These are phyloP conservation scores for Strobilomyces dryophilus DNA, from an alignment of 768 basidiomycete species.

Conservation along the genomic window DNA sequence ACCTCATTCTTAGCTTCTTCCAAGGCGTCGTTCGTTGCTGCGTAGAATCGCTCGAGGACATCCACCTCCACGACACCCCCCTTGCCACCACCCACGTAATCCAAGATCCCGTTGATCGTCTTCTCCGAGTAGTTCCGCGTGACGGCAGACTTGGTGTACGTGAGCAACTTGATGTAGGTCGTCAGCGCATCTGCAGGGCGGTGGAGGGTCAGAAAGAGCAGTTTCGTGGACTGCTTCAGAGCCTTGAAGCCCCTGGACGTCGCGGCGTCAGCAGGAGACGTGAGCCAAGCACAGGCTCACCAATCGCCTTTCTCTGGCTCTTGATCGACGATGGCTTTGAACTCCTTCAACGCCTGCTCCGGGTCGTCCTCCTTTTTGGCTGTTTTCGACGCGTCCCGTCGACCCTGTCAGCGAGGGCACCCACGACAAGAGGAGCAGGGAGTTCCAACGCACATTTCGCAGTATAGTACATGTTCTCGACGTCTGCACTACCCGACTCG, in stretches of 20 bases:
- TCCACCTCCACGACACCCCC: slow-evolving; percentile 77
- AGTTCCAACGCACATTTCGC: slow-evolving; percentile 73
- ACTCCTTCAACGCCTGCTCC: slow-evolving; percentile 87
- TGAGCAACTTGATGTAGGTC: slow-evolving; percentile 81
- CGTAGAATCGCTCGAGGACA: slow-evolving; percentile 92
- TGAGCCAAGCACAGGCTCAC: slow-evolving; percentile 39
- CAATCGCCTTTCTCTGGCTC: slow-evolving; percentile 95
- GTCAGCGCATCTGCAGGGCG: slow-evolving; percentile 81
- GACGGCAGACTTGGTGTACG: slow-evolving; percentile 93
- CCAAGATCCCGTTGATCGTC: slow-evolving; percentile 96
- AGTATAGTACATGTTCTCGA: slow-evolving; percentile 98
- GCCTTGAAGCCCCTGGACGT: slow-evolving; percentile 92
- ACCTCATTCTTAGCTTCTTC: slow-evolving; percentile 97
- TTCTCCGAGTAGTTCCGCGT: slow-evolving; percentile 97
- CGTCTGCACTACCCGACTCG: slow-evolving; percentile 76
- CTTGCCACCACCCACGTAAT: slow-evolving; percentile 92
- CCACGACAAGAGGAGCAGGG: background rate
- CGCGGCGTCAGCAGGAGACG: background rate
- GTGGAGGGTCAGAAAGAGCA: slow-evolving; percentile 76
- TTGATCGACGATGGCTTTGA: slow-evolving; percentile 81
- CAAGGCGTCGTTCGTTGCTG: slow-evolving; percentile 83
- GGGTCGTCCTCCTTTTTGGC: slow-evolving; percentile 94
- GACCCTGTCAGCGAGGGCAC: background rate
- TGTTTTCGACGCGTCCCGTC: slow-evolving; percentile 25
- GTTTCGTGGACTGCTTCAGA: slow-evolving; percentile 94